Percentiles rank a stretch among this genome's conserved stretches.
Evolutionary conservation across 2,329 filamentous ascomycete species (phyloP).

Genomic region (Epichloe typhina): DNA sequence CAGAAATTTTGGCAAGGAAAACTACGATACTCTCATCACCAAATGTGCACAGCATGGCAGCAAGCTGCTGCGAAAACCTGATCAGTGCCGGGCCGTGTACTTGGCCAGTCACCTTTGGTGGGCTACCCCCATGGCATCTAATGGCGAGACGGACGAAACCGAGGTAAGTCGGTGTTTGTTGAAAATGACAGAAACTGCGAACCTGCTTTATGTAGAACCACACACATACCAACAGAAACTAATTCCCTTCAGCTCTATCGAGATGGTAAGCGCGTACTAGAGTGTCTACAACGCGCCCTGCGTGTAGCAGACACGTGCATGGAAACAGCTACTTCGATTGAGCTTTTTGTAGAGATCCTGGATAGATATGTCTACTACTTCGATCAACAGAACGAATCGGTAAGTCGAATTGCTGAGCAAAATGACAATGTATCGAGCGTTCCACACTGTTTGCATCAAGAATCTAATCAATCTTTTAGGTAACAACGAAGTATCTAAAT

Average conservation of each 20-base stretch:
- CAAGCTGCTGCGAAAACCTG: slow-evolving; percentile 92
- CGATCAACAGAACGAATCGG: slow-evolving; percentile 96
- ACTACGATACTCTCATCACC: slow-evolving; percentile 96
- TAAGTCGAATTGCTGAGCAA: slow-evolving; percentile 21
- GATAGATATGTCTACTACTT: slow-evolving; percentile 99
- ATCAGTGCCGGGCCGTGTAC: slow-evolving; percentile 94
- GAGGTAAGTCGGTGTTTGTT: slow-evolving; percentile 37
- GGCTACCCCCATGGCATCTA: slow-evolving; percentile 65
- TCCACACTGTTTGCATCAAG: background rate
- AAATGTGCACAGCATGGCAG: slow-evolving; percentile 95
- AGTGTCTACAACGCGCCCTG: slow-evolving; percentile 88
- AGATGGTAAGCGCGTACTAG: slow-evolving; percentile 90
- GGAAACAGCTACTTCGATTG: slow-evolving; percentile 94
- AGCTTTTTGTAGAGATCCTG: slow-evolving; percentile 89
- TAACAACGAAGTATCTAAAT: slow-evolving; percentile 96
- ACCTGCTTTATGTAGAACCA: too few relatives aligned
- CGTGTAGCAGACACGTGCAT: slow-evolving; percentile 97
- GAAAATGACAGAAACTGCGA: background rate
- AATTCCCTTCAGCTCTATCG: slow-evolving; percentile 63
- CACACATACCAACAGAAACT: slow-evolving; percentile 5
- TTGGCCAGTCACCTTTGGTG: slow-evolving; percentile 96
- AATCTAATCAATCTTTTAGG: slow-evolving; percentile 23
- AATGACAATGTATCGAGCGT: background rate
- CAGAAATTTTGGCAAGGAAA: slow-evolving; percentile 85
- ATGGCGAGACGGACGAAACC: slow-evolving; percentile 69